These are phyloP conservation scores for Effrenium voratum DNA, from an alignment of 73 alveolate genomes.

Conservation along the genomic window DNA sequence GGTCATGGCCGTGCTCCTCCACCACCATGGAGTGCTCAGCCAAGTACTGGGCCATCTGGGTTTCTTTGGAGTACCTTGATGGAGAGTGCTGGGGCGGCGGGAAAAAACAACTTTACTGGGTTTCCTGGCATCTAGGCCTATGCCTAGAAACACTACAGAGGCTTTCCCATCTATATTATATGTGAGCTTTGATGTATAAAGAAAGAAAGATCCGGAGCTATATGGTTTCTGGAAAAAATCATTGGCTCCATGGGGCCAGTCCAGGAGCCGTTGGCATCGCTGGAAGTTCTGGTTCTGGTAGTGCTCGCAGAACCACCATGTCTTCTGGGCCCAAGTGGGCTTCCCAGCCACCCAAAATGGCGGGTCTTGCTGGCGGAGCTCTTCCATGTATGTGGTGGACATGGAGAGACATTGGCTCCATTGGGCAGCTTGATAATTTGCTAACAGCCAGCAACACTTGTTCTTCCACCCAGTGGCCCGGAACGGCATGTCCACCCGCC, in stretches of 20 bases:
- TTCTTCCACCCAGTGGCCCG: background rate
- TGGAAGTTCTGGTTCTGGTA: background rate
- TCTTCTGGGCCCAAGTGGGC: background rate
- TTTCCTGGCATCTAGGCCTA: background rate
- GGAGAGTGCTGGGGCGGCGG: background rate
- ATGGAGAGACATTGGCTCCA: background rate
- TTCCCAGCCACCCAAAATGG: background rate
- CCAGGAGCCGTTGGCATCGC: background rate
- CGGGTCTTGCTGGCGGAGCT: background rate
- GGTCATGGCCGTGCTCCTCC: slow-evolving; percentile 1
- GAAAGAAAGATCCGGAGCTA: background rate
- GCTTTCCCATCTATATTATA: background rate
- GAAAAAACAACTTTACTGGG: background rate
- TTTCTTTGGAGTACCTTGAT: background rate
- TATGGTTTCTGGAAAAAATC: background rate
- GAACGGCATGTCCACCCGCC: background rate
- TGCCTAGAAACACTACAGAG: background rate
- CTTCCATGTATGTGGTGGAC: background rate
- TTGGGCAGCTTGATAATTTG: background rate
- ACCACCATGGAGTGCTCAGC: background rate
- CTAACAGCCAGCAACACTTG: background rate
- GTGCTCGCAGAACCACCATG: background rate
- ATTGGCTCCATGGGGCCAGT: background rate
- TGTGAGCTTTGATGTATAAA: background rate
- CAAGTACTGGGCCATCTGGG: background rate